Evolutionary conservation across 495 filamentous ascomycete species (phyloP).

Genomic region (Evernia prunastri): DNA sequence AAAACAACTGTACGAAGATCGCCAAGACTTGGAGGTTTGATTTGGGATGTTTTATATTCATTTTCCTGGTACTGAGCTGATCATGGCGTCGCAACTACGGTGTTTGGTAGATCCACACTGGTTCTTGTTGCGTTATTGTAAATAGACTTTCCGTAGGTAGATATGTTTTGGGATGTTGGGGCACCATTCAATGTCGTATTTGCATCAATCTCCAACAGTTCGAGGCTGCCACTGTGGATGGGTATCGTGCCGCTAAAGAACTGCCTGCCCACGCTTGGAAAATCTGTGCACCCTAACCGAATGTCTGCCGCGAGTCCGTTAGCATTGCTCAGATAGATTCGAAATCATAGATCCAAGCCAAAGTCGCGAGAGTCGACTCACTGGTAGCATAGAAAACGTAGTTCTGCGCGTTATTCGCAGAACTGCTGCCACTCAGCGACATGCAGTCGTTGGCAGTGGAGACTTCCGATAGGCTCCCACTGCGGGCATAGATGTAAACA

Average conservation of each 20-base stretch:
- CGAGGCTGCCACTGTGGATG: neutral
- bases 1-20: too few relatives aligned
- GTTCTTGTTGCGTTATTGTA: neutral
- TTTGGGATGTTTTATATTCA: neutral
- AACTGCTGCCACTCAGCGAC: neutral
- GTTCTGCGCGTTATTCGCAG: slow-evolving; percentile 10
- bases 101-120: neutral
- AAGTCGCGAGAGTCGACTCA: neutral
- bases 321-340: neutral
- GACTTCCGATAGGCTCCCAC: neutral
- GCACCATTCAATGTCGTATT: neutral
- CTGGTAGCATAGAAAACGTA: slow-evolving; percentile 16
- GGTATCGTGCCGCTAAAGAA: neutral
- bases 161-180: neutral
- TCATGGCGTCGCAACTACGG: neutral
- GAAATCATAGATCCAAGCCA: neutral
- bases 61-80: neutral
- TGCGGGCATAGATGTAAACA: slow-evolving; percentile 4
- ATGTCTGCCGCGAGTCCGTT: neutral
- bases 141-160: neutral
- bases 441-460: slow-evolving; percentile 5
- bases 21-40: neutral
- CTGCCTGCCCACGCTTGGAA: neutral
- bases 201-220: slow-evolving; percentile 2
- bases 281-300: neutral